phyloP scores from a whole-genome alignment of 371 early-diverging fungal species.

The Rhizopus sp. region DNA sequence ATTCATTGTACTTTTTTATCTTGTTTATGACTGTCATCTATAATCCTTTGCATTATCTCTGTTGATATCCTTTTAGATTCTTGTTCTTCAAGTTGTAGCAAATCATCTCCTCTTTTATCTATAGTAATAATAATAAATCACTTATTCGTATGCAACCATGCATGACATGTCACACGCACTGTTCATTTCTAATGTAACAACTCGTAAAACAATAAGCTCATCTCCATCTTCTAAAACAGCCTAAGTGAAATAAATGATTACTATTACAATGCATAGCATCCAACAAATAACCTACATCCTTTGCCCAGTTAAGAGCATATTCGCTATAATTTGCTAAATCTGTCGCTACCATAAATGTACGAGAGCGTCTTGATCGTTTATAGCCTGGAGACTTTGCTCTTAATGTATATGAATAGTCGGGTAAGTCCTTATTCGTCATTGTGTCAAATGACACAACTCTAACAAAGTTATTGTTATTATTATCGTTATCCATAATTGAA shows the following conservation, averaged over 20 bases:
- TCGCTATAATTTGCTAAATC: conserved; percentile 63
- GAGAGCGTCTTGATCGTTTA: conserved; percentile 47
- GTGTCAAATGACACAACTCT: conserved; percentile 63
- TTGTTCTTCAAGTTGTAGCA: conserved; percentile 46
- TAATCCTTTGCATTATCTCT: conserved; percentile 53
- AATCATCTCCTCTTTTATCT: conserved; percentile 46
- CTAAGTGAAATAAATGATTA: conserved; percentile 10
- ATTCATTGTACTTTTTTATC: conserved; percentile 28
- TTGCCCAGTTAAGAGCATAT: conserved; percentile 61
- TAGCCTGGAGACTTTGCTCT: conserved; percentile 54
- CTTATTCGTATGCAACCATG: not conserved
- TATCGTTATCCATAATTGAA: too few relatives aligned
- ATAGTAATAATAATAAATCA: not conserved
- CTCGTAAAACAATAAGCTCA: conserved; percentile 57
- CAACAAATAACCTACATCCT: conserved; percentile 34
- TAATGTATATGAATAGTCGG: conserved; percentile 61
- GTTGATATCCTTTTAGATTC: conserved; percentile 53
- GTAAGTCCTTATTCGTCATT: conserved; percentile 55
- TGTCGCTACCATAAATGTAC: conserved; percentile 63
- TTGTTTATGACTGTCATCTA: conserved; percentile 23
- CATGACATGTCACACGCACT: conserved; percentile 20
- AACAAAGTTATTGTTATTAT: conserved; percentile 14
- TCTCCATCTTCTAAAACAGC: conserved; percentile 65
- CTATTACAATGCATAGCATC: not conserved
- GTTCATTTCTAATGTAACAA: conserved; percentile 46